Base-by-base conservation (phyloP, 129 eudicot species). In the Tagetes erecta region DNA sequence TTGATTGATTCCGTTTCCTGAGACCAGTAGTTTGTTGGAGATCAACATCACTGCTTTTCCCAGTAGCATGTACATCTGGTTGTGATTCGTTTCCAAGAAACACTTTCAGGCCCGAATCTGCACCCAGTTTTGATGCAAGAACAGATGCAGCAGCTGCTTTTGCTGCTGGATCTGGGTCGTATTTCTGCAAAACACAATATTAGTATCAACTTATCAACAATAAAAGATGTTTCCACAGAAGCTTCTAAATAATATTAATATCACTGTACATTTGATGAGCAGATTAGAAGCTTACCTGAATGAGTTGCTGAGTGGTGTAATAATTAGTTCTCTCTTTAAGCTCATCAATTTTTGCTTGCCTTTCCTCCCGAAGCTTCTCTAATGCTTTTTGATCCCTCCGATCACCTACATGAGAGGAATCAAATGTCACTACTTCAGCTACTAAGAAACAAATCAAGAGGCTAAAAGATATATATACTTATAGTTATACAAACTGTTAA, bases 71-170 rank as follows among this genome's bases (percentile, higher is more conserved):
- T 27, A 85, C 83, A 31, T 70, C 75, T 49, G 40, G 72, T n/a
- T 80, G 83, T 30, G 79, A 52, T 37, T 90, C 96, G 31, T 94
- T 90, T 73, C 84, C 97, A 58, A 94, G 63, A 57, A 64, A 81
- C 59, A 94, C 75, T 84, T 83, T 90, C 73, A 94, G 77, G 57
- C 98, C 98, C 40, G 97, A 84, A 84, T 90, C 98, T 31, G 89
- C 86, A 56, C 97, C 96, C 81, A 90, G 71, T 75, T 88, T 94
- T 66, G 97, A 88, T 20, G 98, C 98, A 62, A 94, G 91, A 64
- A 90, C 88, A 39, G 87, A 77, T 11, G 98, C 97, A 68, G 98
- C 98, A 59, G 97, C 97, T 78, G 97, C 97, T 81, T 94, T 88
- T 44, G 97, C 96, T 37, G 97, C 93, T 41, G 98, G 98, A 41